Percentiles rank a stretch among this genome's conserved stretches.
These are phyloP conservation scores for Ceratocystis lukuohia DNA, from an alignment of 2,329 filamentous ascomycete species.

Conservation along the genomic window DNA sequence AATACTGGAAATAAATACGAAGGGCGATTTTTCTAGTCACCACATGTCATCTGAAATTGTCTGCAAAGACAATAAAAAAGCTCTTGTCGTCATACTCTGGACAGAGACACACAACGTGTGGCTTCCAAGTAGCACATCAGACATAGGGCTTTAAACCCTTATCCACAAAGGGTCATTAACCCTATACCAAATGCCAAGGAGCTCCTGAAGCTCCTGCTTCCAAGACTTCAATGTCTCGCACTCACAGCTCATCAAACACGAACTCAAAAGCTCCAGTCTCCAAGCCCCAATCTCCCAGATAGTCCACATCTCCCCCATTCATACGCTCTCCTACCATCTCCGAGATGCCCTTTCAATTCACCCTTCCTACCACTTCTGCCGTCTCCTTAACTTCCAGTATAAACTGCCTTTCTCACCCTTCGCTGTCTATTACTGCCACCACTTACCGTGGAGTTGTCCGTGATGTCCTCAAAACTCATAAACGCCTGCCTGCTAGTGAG, in stretches of 20 bases:
- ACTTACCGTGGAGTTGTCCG: conserved; percentile 73
- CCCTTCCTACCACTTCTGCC: conserved; percentile 76
- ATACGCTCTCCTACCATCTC: neutral
- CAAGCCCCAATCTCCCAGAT: neutral
- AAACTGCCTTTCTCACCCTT: conserved; percentile 72
- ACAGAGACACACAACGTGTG: no score
- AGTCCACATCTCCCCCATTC: neutral
- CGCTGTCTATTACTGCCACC: conserved; percentile 67
- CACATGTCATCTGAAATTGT: no score
- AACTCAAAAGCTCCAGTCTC: neutral
- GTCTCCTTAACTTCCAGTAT: conserved; percentile 71
- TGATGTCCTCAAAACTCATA: conserved; percentile 76
- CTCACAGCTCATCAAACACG: no score
- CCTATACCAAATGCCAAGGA: no score
- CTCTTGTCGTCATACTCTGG: no score
- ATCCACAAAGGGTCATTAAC: no score
- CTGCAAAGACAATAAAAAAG: no score
- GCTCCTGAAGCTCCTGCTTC: no score
- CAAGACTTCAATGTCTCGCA: neutral
- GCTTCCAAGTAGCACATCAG: no score
- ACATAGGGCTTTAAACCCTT: no score
- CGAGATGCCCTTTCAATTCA: conserved; percentile 78
- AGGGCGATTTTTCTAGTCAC: no score
- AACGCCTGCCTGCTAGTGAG: conserved; percentile 60
- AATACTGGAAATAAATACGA: no score